Evolutionary conservation across 208 protist genomes (phyloP).

Genomic region (Trypanosoma boissoni): DNA sequence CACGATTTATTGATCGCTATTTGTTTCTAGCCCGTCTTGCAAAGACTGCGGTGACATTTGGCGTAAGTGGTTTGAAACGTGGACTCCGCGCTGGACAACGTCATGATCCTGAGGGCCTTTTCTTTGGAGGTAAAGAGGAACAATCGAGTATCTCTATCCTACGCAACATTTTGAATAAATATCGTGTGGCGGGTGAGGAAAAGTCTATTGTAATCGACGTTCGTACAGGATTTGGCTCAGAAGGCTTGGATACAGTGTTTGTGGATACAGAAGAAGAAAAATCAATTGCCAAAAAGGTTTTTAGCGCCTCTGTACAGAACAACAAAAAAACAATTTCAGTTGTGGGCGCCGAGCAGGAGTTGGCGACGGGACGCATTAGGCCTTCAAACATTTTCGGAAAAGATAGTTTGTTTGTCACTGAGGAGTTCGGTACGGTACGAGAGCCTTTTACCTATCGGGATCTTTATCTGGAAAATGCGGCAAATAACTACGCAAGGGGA

Average conservation of each 20-base stretch:
- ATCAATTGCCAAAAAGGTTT: constrained; percentile 28
- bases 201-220: constrained; percentile 70
- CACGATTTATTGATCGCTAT: constrained; percentile 72
- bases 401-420: constrained; percentile 44
- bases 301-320: constrained; percentile 36
- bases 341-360: constrained; percentile 39
- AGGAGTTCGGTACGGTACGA: constrained; percentile 81
- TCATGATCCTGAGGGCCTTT: constrained; percentile 64
- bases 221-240: constrained; percentile 59
- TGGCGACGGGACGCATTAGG: constrained; percentile 40
- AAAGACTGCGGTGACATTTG: constrained; percentile 31
- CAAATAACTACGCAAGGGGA: constrained; percentile 47
- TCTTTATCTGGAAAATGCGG: constrained; percentile 68
- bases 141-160: constrained; percentile 60
- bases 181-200: constrained; percentile 28
- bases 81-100: constrained; percentile 68
- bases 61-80: constrained; percentile 41
- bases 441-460: constrained; percentile 51
- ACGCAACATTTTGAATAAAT: constrained; percentile 39
- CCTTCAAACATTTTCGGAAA: constrained; percentile 39
- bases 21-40: constrained; percentile 37
- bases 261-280: constrained; percentile 27
- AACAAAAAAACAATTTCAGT: constrained; percentile 28
- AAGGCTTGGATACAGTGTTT: constrained; percentile 74
- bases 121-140: constrained; percentile 65